Conservation (phyloP, 2,329 filamentous ascomycete genomes). For the Phialocephala subalpina region DNA sequence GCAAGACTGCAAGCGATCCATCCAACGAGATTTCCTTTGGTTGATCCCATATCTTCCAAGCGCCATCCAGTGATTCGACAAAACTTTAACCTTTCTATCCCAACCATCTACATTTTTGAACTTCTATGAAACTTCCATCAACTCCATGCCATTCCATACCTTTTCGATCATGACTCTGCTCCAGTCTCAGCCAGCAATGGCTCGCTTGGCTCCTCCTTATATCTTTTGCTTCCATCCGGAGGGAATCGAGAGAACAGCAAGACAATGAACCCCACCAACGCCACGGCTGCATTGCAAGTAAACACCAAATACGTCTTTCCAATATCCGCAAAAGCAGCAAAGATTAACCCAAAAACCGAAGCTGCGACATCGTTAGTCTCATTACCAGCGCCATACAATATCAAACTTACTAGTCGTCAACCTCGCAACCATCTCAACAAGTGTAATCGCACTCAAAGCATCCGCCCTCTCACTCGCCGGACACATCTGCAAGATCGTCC, state of each 20-base stretch:
- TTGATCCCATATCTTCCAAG: not conserved
- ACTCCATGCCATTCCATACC: not conserved
- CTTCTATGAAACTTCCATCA: not conserved
- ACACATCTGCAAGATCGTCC: conserved; percentile 77
- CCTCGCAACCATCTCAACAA: conserved; percentile 74
- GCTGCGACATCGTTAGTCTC: conserved; percentile 48
- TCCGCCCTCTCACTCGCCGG: conserved; percentile 67
- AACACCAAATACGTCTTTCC: conserved; percentile 71
- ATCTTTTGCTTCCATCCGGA: conserved; percentile 47
- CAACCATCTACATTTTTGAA: conserved; percentile 2
- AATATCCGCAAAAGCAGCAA: conserved; percentile 66
- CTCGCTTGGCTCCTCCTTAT: not conserved
- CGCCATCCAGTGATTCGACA: no score
- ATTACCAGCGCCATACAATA: not conserved
- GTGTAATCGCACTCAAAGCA: conserved; percentile 72
- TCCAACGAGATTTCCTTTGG: no score
- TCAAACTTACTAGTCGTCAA: conserved; percentile 53
- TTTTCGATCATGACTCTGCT: not conserved
- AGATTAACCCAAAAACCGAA: conserved; percentile 72
- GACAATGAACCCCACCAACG: conserved; percentile 57
- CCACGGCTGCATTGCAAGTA: conserved; percentile 69
- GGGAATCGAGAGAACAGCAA: conserved; percentile 55
- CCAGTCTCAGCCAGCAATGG: not conserved
- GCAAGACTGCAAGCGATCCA: no score
- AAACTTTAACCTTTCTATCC: no score